Evolutionary conservation across 371 early-diverging fungal species (phyloP), one percentile per base, ranked within the genome.

Genomic region (Apophysomyces variabilis): DNA sequence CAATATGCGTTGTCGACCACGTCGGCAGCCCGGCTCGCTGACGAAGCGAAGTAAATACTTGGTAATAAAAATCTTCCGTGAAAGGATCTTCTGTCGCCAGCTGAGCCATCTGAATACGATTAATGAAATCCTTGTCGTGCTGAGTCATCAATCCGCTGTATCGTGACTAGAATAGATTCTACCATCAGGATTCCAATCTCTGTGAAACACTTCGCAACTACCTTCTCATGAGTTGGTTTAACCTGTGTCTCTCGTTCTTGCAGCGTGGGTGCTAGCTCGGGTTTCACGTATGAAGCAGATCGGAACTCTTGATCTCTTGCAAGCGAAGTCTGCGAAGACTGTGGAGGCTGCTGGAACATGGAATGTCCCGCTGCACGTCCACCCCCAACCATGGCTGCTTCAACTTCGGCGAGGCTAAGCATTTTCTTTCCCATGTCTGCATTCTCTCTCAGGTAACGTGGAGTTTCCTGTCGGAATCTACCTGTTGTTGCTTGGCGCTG

Each of bases 51-150:
- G 92, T 87, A 76, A 90, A 95, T 56, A 96, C 90, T 68, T 95
- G 95, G 74, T 92, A 95, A 74, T 98, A 98, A 68, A 95, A 98
- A 69, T 97, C 97, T 64, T 96, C 97, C 1, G 87, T 84, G 56
- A 86, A 90, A 11, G 97, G 96, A 75, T 95, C 93, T 58, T 94
- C 95, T 4, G 93, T 89, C 5, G 96, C 94, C 39, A 98, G 83
- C 76, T 97, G 96, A 43, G 93, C 87, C 41, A 98, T 87, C 76
- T 98, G 98, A 61, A 97, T 93, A 41, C 92, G 89, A 38, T 94
- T 89, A 68, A 97, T 93, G 58, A 88, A 85, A 65, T 97, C 96
- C 79, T 95, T 97, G 74, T 98, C 97, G 68, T 89, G 85, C 68
- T 92, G 91, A 6, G 93, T 90, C 98, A 98, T 98, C 62, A 96